phyloP scores from a whole-genome alignment of 2,329 filamentous ascomycete species.

The Monosporascus cannonballus region DNA sequence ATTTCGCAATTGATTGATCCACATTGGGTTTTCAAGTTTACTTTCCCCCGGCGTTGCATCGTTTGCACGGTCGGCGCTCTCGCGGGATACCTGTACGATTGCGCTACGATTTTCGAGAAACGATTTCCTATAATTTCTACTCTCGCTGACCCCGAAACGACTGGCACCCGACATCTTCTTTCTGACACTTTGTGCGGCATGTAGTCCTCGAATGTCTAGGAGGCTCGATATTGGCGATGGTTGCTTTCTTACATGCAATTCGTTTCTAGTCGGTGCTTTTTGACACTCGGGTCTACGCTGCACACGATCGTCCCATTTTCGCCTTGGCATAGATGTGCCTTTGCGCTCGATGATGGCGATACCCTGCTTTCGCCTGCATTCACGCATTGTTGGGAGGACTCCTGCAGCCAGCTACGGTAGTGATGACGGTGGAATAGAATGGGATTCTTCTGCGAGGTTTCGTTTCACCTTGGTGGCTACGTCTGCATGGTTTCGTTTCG shows the following conservation, averaged over 20 bases:
- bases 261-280: neutral
- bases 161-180: conserved; percentile 9
- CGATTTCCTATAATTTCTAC: conserved; percentile 16
- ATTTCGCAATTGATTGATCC: conserved; percentile 9
- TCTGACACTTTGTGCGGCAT: conserved; percentile 13
- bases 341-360: neutral
- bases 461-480: neutral
- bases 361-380: neutral
- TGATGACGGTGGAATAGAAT: neutral
- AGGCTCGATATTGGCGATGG: neutral
- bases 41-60: neutral
- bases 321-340: neutral
- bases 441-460: neutral
- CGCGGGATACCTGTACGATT: neutral
- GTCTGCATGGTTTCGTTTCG: neutral
- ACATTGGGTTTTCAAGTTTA: neutral
- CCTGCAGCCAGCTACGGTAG: neutral
- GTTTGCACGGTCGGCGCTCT: neutral
- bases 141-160: conserved; percentile 4
- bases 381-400: neutral
- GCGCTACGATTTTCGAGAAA: conserved; percentile 1
- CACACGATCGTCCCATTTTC: neutral
- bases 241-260: neutral
- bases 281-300: neutral
- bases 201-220: conserved; percentile 13